Evolutionary conservation across 345 rosid genomes (phyloP).

Genomic region (Trapa incisa): DNA sequence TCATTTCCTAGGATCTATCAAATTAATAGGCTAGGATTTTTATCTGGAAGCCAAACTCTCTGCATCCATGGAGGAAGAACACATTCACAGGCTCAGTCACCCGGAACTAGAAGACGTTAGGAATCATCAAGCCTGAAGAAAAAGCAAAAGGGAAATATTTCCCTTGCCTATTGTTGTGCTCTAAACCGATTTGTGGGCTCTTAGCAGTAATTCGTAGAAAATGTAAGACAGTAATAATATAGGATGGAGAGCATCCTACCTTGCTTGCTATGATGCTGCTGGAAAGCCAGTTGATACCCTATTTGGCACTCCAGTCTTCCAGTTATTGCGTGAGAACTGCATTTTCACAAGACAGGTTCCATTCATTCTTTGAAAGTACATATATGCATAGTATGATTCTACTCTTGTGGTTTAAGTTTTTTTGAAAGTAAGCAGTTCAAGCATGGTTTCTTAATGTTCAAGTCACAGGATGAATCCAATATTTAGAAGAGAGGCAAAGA

Average conservation of each 20-base stretch:
- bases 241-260: conserved; percentile 12
- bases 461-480: no score
- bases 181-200: no score
- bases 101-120: neutral
- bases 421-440: no score
- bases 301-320: conserved; percentile 35
- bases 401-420: no score
- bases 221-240: neutral
- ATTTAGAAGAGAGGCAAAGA: neutral
- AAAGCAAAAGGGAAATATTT: neutral
- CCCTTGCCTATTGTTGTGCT: neutral
- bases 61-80: neutral
- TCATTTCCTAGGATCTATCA: no score
- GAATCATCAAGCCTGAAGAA: neutral
- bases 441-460: no score
- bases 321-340: neutral
- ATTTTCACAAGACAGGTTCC: neutral
- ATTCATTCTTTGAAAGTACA: neutral
- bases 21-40: no score
- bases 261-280: conserved; percentile 63
- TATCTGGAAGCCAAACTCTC: neutral
- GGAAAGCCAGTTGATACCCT: conserved; percentile 84
- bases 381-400: no score
- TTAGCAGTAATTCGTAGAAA: neutral
- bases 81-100: neutral